Evolutionary conservation across 768 basidiomycete species (phyloP).

Genomic region (Boletales sp.): DNA sequence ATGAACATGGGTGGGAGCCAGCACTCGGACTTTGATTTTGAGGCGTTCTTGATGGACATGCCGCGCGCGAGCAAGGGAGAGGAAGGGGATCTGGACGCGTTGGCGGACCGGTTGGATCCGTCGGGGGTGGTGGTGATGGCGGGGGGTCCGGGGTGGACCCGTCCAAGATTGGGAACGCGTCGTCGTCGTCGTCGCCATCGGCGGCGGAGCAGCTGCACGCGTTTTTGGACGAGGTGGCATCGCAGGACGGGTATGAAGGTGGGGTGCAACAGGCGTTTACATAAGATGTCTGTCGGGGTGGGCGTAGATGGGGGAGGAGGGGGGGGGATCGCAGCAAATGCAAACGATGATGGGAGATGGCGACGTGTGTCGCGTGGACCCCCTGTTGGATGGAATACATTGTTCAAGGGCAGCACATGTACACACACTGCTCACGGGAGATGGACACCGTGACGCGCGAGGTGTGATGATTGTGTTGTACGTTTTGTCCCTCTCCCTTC

Average conservation of each 20-base stretch:
- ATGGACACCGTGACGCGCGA: too few species aligned
- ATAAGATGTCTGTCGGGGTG: not conserved
- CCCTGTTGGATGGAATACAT: too few species aligned
- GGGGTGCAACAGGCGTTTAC: slow-evolving; percentile 6
- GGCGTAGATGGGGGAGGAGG: too few species aligned
- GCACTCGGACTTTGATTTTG: slow-evolving; percentile 40
- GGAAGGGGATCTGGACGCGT: slow-evolving; percentile 28
- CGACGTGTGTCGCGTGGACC: too few species aligned
- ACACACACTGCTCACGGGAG: too few species aligned
- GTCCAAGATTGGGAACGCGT: slow-evolving; percentile 25
- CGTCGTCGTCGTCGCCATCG: too few species aligned
- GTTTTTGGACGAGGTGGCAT: slow-evolving; percentile 42
- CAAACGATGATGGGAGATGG: too few species aligned
- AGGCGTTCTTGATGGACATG: slow-evolving; percentile 39
- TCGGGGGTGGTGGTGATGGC: slow-evolving; percentile 1
- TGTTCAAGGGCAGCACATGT: too few species aligned
- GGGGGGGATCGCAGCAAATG: too few species aligned
- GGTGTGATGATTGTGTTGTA: too few species aligned
- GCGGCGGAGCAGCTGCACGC: slow-evolving; percentile 39
- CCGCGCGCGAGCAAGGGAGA: slow-evolving; percentile 26
- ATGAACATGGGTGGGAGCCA: slow-evolving; percentile 1
- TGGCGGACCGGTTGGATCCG: slow-evolving; percentile 33
- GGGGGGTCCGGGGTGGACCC: slow-evolving; percentile 19
- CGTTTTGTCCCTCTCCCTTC: too few species aligned
- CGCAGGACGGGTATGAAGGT: slow-evolving; percentile 26